Evolutionary conservation across 805 yeast species (phyloP).

Genomic region (Candida oleophila): DNA sequence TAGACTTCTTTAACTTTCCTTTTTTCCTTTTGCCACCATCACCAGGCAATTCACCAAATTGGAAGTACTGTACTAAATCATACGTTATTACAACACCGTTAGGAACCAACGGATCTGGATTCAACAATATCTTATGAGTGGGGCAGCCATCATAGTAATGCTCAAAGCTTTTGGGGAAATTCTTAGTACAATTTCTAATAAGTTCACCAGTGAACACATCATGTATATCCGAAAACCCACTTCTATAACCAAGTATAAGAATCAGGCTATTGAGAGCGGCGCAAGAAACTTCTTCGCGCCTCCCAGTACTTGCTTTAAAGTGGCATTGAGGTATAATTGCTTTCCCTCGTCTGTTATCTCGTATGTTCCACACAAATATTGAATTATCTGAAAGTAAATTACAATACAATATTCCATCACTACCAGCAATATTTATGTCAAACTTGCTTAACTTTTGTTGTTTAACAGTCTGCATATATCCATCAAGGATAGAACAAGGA

Average conservation of each 20-base stretch:
- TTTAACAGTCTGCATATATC: constrained; percentile 18
- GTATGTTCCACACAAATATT: constrained; percentile 42
- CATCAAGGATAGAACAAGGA: constrained; percentile 8
- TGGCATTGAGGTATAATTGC: constrained; percentile 12
- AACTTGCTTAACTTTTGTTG: constrained; percentile 15
- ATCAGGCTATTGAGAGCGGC: constrained; percentile 35
- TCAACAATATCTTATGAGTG: constrained; percentile 23
- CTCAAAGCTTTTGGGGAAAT: constrained; percentile 25
- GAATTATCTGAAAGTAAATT: constrained; percentile 39
- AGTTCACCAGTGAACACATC: constrained; percentile 43
- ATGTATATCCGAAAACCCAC: constrained; percentile 43
- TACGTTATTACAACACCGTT: constrained; percentile 44
- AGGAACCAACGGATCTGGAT: constrained; percentile 21
- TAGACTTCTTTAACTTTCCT: constrained; percentile 15
- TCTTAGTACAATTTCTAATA: constrained; percentile 30
- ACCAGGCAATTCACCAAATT: constrained; percentile 38
- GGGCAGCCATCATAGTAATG: constrained; percentile 25
- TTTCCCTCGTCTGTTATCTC: constrained; percentile 20
- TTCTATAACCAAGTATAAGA: constrained; percentile 39
- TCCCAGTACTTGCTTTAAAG: constrained; percentile 8
- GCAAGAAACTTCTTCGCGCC: constrained; percentile 12
- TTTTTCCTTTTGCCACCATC: constrained; percentile 13
- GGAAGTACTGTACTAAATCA: constrained; percentile 44
- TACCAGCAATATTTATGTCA: constrained; percentile 23
- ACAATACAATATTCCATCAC: constrained; percentile 41